Conservation (phyloP, 2,329 filamentous ascomycete species). For the Penicillium hesseltinei region DNA sequence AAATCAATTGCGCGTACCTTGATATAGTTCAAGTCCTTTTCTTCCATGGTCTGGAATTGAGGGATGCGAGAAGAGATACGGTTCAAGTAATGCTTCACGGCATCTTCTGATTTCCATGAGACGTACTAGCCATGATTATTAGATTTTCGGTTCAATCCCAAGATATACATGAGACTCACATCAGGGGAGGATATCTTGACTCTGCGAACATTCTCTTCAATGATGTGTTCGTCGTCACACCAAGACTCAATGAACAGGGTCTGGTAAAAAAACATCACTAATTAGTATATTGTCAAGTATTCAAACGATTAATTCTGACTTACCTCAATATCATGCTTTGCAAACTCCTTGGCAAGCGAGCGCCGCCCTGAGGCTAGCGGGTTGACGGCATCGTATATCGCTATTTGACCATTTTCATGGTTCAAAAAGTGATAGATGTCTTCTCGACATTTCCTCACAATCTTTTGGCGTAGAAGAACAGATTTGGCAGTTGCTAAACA, state of each 20-base stretch:
- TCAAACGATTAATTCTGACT: conserved; percentile 7
- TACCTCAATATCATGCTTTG: conserved; percentile 93
- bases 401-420: conserved; percentile 95
- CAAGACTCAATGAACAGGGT: conserved; percentile 96
- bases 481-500: conserved; percentile 71
- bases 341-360: conserved; percentile 89
- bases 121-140: conserved; percentile 61
- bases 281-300: not conserved
- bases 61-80: conserved; percentile 92
- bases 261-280: conserved; percentile 44
- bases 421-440: conserved; percentile 97
- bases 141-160: conserved; percentile 7
- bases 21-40: conserved; percentile 91
- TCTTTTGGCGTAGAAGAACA: conserved; percentile 93
- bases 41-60: conserved; percentile 94
- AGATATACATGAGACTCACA: conserved; percentile 52
- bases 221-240: conserved; percentile 88
- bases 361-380: conserved; percentile 78
- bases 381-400: conserved; percentile 98
- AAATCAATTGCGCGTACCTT: conserved; percentile 51
- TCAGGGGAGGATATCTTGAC: conserved; percentile 98
- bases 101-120: conserved; percentile 87
- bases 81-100: conserved; percentile 84
- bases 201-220: conserved; percentile 92
- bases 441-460: conserved; percentile 93